Evolutionary conservation across 78 protist genomes (phyloP), one percentile per base, ranked within the genome.

Genomic region (Diacronema lutheri): DNA sequence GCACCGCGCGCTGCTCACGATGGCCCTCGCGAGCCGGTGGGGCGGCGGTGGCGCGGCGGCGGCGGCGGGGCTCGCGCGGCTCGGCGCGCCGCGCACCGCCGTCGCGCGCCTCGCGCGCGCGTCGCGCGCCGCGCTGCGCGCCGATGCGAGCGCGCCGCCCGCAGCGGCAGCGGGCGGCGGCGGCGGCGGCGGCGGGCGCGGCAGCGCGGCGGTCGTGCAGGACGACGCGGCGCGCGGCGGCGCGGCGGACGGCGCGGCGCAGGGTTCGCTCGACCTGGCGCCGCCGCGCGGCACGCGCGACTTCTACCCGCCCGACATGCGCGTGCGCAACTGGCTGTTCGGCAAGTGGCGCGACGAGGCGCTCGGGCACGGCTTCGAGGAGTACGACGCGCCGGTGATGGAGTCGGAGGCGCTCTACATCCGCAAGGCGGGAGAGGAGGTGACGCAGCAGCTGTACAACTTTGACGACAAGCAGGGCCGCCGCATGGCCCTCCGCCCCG

Each of bases 361-460:
- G 55, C 26, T 35, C 21, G 58, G 4, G 73, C 87, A 60, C 60
- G 94, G 91, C 37, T 92, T 92, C 50, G 92, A 89, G 46, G 90
- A 92, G 62, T 92, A 92, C 87, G 94, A 92, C 65, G 90, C 94
- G 11, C 94, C 94, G 16, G 88, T 92, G 74, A 86, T 90, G 33
- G 94, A 92, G 83, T 29, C 66, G 23, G 93, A 87, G 78, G 88
- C 61, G 50, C 88, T 92, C 29, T 92, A 92, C 87, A 60, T 72
- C 35, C 73, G 94, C 62, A 92, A 92, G 85, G 94, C 93, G n/a
- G 93, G 93, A 4, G 94, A 92, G 71, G 94, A 92, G 55, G 88
- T 92, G 35, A 89, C 90, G 37, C 80, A 90, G 72, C 94, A 92
- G 65, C 87, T 92, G 62, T 92, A 86, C 90, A 71, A 55, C 62